Evolutionary conservation across 306 rosid genomes (phyloP).

Genomic region (Lithocarpus polystachyus): DNA sequence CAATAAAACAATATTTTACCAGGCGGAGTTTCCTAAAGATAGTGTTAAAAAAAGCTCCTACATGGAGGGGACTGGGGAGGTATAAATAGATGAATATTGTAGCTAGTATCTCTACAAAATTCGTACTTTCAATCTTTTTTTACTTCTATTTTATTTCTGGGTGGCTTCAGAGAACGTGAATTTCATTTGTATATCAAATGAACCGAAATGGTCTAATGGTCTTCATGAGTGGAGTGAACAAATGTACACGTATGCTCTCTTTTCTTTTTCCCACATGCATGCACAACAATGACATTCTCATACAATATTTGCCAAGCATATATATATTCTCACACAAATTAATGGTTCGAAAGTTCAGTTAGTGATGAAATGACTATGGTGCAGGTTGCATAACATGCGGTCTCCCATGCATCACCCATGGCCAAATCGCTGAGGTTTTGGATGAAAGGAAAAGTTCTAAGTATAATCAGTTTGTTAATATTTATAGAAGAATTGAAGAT

Average conservation of each 20-base stretch:
- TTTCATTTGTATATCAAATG: not conserved
- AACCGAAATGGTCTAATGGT: not conserved
- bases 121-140: not conserved
- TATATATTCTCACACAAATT: too few relatives aligned
- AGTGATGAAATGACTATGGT: not conserved
- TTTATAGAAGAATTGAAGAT: too few relatives aligned
- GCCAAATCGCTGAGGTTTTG: conserved; percentile 22
- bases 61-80: not conserved
- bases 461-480: not conserved
- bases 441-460: conserved; percentile 25
- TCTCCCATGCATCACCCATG: conserved; percentile 27
- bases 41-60: not conserved
- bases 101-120: not conserved
- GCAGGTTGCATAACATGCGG: conserved; percentile 23
- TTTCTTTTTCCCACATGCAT: not conserved
- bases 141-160: too few relatives aligned
- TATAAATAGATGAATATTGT: not conserved
- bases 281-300: not conserved
- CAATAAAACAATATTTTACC: not conserved
- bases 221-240: not conserved
- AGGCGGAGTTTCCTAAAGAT: too few relatives aligned
- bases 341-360: not conserved
- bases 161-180: not conserved
- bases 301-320: not conserved
- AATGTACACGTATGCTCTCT: not conserved